These are phyloP conservation scores for Atalantia buxifolia DNA, from an alignment of 345 rosid species.

Conservation along the genomic window DNA sequence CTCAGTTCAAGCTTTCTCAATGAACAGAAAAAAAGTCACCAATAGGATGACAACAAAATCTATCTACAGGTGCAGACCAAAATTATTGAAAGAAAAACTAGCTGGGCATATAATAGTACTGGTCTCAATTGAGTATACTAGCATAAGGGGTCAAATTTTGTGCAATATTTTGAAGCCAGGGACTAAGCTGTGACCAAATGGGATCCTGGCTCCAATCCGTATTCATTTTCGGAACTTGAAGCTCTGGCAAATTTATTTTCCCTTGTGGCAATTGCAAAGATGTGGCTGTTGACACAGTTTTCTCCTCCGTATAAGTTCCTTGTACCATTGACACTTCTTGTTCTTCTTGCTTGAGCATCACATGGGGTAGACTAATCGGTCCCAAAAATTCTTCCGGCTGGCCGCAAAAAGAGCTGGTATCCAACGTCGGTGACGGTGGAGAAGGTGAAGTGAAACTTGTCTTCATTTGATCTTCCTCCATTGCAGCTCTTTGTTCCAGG, in stretches of 20 bases:
- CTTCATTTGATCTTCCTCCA: conserved; percentile 46
- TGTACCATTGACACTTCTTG: conserved; percentile 14
- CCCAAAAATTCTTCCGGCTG: conserved; percentile 37
- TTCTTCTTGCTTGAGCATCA: conserved; percentile 39
- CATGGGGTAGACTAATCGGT: conserved; percentile 14
- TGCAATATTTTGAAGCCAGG: conserved; percentile 72
- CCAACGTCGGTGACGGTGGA: conserved; percentile 38
- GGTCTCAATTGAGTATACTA: conserved; percentile 42
- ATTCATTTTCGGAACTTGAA: conserved; percentile 58
- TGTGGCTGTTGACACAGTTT: conserved; percentile 16
- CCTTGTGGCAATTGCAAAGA: conserved; percentile 49
- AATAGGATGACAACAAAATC: neutral
- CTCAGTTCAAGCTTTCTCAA: neutral
- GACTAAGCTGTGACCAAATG: conserved; percentile 59
- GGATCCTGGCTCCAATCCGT: conserved; percentile 74
- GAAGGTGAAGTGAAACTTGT: conserved; percentile 35
- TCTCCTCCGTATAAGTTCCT: conserved; percentile 12
- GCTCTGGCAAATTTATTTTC: conserved; percentile 46
- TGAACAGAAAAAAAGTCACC: neutral
- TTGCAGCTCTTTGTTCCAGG: conserved; percentile 77
- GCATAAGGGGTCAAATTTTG: conserved; percentile 52
- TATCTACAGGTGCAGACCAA: neutral
- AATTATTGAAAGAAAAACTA: neutral
- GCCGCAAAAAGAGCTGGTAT: conserved; percentile 32
- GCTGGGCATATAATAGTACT: neutral